phyloP scores from a whole-genome alignment of 306 rosid genomes.

The Fragaria vesca region DNA sequence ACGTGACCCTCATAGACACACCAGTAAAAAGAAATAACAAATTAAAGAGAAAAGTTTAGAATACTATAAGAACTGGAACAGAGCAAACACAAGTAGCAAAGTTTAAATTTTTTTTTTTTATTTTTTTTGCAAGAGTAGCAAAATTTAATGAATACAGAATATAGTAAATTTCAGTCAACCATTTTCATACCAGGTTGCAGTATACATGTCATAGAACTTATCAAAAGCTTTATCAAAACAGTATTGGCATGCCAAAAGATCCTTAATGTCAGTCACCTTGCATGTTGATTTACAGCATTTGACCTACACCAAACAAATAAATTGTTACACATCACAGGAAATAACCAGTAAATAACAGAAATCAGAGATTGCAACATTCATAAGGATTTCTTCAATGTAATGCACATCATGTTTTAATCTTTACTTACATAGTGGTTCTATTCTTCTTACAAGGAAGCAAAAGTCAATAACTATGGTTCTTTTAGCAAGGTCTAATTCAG shows the following conservation, averaged over 20 bases:
- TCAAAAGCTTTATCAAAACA: constrained; percentile 85
- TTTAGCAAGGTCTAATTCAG: background rate
- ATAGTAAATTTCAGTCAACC: background rate
- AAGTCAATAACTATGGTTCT: background rate
- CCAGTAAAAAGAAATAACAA: background rate
- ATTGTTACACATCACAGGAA: constrained; percentile 20
- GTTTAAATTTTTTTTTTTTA: no score
- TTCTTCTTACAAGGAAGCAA: background rate
- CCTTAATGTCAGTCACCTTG: constrained; percentile 69
- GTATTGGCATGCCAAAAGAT: constrained; percentile 74
- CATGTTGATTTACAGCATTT: constrained; percentile 93
- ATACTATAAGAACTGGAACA: background rate
- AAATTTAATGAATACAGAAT: background rate
- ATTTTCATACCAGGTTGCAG: constrained; percentile 72
- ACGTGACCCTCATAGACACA: background rate
- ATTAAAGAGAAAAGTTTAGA: background rate
- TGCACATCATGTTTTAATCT: background rate
- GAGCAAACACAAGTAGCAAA: background rate
- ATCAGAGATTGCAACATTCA: background rate
- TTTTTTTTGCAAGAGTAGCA: background rate
- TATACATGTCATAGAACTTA: constrained; percentile 82
- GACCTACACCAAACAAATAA: constrained; percentile 45
- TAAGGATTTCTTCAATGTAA: background rate
- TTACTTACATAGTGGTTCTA: background rate
- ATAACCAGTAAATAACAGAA: constrained; percentile 10